phyloP scores from a whole-genome alignment of 192 early-diverging fungal species.

The Coemansia sp. region DNA sequence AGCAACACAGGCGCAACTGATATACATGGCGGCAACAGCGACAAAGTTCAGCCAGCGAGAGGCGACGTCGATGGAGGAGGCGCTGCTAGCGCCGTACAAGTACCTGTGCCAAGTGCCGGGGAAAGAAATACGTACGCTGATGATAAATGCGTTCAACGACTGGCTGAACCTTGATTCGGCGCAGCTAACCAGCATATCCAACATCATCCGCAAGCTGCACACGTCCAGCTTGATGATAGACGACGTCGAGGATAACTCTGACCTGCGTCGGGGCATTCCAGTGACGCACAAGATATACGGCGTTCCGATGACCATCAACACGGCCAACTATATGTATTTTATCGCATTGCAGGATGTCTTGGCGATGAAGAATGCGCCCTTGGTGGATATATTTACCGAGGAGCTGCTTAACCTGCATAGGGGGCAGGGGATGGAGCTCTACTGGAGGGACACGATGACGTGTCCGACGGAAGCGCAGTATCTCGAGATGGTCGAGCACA shows the following conservation, averaged over 20 bases:
- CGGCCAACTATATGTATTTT: constrained; percentile 97
- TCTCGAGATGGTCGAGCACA: constrained; percentile 93
- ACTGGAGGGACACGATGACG: constrained; percentile 86
- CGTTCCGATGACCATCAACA: constrained; percentile 88
- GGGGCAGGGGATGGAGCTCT: constrained; percentile 97
- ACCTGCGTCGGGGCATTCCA: constrained; percentile 81
- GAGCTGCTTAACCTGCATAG: constrained; percentile 88
- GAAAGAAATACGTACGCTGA: constrained; percentile 87
- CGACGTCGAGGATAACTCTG: constrained; percentile 94
- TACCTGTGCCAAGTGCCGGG: constrained; percentile 86
- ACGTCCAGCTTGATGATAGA: constrained; percentile 92
- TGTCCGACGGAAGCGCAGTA: constrained; percentile 94
- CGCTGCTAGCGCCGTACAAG: constrained; percentile 88
- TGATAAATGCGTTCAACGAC: constrained; percentile 87
- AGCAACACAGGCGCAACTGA: too few species aligned
- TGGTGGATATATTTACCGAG: constrained; percentile 85
- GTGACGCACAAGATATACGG: constrained; percentile 98
- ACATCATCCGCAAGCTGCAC: constrained; percentile 91
- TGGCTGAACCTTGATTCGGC: constrained; percentile 78
- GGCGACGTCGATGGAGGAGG: constrained; percentile 44
- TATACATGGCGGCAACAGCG: constrained; percentile 1
- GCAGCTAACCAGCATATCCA: constrained; percentile 68
- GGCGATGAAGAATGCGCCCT: constrained; percentile 61
- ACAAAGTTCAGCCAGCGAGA: constrained; percentile 4
- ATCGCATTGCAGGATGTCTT: constrained; percentile 74